A percentile compares a stretch with the other conserved stretches of the same genome.
These are phyloP conservation scores for Mycosphaerella arachidis DNA, from an alignment of 2,329 filamentous ascomycete species.

Conservation along the genomic window DNA sequence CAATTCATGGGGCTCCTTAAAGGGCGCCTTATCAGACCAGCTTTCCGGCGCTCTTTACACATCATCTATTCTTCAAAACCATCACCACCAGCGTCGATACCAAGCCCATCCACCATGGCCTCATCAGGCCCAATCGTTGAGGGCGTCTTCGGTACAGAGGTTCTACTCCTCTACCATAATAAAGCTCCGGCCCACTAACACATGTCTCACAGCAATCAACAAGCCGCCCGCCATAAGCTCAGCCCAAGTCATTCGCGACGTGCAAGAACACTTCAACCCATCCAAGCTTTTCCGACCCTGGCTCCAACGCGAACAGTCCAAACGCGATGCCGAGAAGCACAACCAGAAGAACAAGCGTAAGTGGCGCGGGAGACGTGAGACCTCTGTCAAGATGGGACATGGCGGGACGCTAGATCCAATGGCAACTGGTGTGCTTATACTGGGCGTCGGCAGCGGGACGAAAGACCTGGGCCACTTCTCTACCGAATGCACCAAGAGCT, in stretches of 20 bases:
- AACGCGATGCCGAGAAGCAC: slow-evolving; percentile 54
- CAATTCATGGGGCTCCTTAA: neutral
- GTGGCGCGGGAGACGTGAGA: slow-evolving; percentile 46
- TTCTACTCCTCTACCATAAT: slow-evolving; percentile 8
- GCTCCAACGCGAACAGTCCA: slow-evolving; percentile 59
- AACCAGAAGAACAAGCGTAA: slow-evolving; percentile 54
- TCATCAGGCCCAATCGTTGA: slow-evolving; percentile 40
- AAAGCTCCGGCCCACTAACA: slow-evolving; percentile 8
- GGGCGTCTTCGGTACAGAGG: slow-evolving; percentile 56
- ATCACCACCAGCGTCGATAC: neutral
- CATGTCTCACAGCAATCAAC: slow-evolving; percentile 71
- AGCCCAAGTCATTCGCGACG: slow-evolving; percentile 82
- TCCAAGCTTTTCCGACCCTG: slow-evolving; percentile 75
- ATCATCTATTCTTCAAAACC: slow-evolving; percentile 4
- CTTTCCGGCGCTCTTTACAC: slow-evolving; percentile 15
- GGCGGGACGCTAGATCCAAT: slow-evolving; percentile 92
- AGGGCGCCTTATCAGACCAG: neutral
- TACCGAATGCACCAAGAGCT: slow-evolving; percentile 77
- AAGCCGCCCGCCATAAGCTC: slow-evolving; percentile 86
- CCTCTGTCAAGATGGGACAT: slow-evolving; percentile 89
- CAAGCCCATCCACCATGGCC: slow-evolving; percentile 11
- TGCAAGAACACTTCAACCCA: slow-evolving; percentile 77
- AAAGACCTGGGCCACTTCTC: slow-evolving; percentile 77
- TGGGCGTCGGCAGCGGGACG: slow-evolving; percentile 82
- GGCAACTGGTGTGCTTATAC: slow-evolving; percentile 85